A percentile compares a stretch with the other conserved stretches of the same genome.
These are phyloP conservation scores for Phytophthora crassamura DNA, from an alignment of 352 stramenopile species.

Conservation along the genomic window DNA sequence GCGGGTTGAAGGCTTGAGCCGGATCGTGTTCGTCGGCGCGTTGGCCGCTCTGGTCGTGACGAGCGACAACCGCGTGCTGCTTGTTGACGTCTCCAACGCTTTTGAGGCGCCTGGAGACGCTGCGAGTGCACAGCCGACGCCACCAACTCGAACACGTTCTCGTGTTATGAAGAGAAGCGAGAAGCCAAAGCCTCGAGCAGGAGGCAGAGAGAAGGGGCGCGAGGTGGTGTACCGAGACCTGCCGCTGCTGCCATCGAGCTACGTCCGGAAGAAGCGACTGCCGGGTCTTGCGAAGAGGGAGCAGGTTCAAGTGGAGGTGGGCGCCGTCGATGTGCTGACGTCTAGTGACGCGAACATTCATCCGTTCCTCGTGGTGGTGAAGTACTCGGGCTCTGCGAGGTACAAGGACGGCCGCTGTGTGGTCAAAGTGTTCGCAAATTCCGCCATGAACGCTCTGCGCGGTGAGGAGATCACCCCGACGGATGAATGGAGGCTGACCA, in stretches of 20 bases:
- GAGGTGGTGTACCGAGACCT: constrained; percentile 53
- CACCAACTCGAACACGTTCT: constrained; percentile 4
- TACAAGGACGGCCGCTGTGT: constrained; percentile 14
- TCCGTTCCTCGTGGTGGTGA: constrained; percentile 37
- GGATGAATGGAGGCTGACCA: constrained; percentile 45
- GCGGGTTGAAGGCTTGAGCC: constrained; percentile 23
- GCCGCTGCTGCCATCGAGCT: constrained; percentile 25
- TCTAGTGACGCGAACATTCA: constrained; percentile 22
- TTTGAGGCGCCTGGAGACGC: constrained; percentile 8
- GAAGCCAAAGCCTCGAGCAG: constrained; percentile 18
- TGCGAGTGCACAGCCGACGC: background rate
- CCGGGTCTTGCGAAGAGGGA: constrained; percentile 22
- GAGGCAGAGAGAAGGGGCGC: background rate
- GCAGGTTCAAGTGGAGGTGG: constrained; percentile 18
- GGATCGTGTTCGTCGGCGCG: constrained; percentile 47
- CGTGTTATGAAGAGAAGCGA: constrained; percentile 5
- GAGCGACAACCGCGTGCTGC: constrained; percentile 35
- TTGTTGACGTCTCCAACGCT: constrained; percentile 47
- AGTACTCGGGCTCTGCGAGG: constrained; percentile 16
- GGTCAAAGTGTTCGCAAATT: constrained; percentile 50
- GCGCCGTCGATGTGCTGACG: constrained; percentile 26
- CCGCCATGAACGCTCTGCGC: constrained; percentile 23
- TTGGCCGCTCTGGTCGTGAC: constrained; percentile 38
- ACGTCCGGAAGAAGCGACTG: constrained; percentile 24
- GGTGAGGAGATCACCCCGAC: constrained; percentile 35